These are phyloP conservation scores for Mycena epipterygia DNA, from an alignment of 768 basidiomycete genomes.

Conservation along the genomic window DNA sequence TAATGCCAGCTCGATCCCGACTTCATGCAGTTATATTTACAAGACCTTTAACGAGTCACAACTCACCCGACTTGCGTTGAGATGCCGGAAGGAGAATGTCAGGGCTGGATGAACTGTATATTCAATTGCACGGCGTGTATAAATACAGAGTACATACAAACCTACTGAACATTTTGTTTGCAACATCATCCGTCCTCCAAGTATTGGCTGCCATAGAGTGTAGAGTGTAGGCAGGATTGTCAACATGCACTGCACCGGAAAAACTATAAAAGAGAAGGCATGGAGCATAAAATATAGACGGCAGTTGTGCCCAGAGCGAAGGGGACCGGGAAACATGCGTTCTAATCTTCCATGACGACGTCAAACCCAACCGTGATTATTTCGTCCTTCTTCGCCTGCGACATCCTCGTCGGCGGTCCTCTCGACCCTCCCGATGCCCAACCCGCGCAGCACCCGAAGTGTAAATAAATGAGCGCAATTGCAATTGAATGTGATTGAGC, in stretches of 20 bases:
- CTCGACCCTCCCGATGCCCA: slow-evolving; percentile 61
- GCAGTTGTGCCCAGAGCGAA: slow-evolving; percentile 26
- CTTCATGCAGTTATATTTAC: not conserved
- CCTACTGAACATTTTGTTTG: slow-evolving; percentile 24
- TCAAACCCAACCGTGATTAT: slow-evolving; percentile 50
- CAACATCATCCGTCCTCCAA: slow-evolving; percentile 33
- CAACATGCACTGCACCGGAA: slow-evolving; percentile 27
- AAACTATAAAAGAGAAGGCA: not conserved
- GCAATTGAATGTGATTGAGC: no score
- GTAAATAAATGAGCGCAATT: no score
- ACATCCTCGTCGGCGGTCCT: slow-evolving; percentile 49
- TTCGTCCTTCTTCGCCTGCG: slow-evolving; percentile 59
- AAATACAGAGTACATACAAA: slow-evolving; percentile 29
- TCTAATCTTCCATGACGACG: slow-evolving; percentile 61
- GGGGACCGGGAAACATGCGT: not conserved
- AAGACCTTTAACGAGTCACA: slow-evolving; percentile 23
- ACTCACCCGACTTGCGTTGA: not conserved
- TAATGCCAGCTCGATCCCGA: not conserved
- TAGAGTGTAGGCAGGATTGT: slow-evolving; percentile 21
- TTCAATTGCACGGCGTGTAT: not conserved
- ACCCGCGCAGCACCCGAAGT: slow-evolving; percentile 75
- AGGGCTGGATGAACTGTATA: not conserved
- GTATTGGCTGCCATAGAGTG: slow-evolving; percentile 36
- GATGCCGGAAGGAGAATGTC: not conserved
- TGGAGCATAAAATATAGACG: slow-evolving; percentile 6